Percentiles rank a stretch among this genome's conserved stretches.
Evolutionary conservation across 306 rosid species (phyloP).

Genomic region (Prunus mira): DNA sequence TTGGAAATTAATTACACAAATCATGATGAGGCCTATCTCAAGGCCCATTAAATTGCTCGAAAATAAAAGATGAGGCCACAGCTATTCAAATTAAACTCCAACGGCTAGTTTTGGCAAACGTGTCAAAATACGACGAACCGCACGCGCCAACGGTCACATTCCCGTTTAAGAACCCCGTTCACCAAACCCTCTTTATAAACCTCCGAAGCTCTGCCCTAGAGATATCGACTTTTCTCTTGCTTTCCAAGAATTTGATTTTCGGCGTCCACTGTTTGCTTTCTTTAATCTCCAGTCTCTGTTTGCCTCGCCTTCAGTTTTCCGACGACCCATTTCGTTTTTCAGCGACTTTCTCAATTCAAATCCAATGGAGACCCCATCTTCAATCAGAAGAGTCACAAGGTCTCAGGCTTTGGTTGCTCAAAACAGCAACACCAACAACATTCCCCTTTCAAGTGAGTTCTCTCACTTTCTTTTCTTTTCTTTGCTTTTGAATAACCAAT

Average conservation of each 20-base stretch:
- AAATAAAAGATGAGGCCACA: neutral
- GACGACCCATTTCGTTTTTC: neutral
- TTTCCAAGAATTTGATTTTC: neutral
- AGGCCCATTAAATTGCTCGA: neutral
- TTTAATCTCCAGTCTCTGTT: too few relatives aligned
- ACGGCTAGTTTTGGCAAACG: constrained; percentile 62
- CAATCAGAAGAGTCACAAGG: constrained; percentile 75
- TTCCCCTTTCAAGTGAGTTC: constrained; percentile 60
- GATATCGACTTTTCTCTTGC: neutral
- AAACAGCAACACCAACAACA: constrained; percentile 26
- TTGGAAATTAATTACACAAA: too few relatives aligned
- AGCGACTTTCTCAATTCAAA: constrained; percentile 2
- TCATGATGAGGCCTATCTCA: neutral
- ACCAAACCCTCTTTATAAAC: constrained; percentile 32
- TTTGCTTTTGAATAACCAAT: neutral
- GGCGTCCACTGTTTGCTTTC: neutral
- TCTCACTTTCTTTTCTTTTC: neutral
- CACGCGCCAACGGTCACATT: constrained; percentile 87
- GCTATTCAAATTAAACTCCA: constrained; percentile 20
- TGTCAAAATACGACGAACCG: neutral
- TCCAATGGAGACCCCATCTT: constrained; percentile 89
- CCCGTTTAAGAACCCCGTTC: constrained; percentile 18
- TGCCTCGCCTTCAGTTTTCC: neutral
- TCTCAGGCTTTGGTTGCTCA: constrained; percentile 41
- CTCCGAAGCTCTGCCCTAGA: neutral